Evolutionary conservation across 2,329 filamentous ascomycete species (phyloP).

Genomic region (Aquanectria penicillioides): DNA sequence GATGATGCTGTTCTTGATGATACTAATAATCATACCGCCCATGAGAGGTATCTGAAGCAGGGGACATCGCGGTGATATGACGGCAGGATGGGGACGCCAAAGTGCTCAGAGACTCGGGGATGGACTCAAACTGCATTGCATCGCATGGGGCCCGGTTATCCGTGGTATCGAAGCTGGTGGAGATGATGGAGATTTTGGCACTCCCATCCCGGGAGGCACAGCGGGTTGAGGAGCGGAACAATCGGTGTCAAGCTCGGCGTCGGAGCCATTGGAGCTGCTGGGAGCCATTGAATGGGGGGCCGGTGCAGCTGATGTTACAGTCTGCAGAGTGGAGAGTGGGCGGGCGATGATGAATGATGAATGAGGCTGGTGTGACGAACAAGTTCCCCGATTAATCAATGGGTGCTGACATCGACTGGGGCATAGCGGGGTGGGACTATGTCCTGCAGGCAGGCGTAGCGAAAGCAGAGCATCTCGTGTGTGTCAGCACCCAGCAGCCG

Average conservation of each 20-base stretch:
- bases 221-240: constrained; percentile 16
- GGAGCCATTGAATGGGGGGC: no score
- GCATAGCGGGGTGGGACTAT: constrained; percentile 15
- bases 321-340: constrained; percentile 23
- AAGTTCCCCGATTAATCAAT: constrained; percentile 29
- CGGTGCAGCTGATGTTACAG: constrained; percentile 29
- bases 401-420: constrained; percentile 8
- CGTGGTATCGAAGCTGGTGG: neutral
- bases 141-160: neutral
- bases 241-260: constrained; percentile 9
- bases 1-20: no score
- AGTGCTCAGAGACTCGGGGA: neutral
- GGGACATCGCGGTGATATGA: neutral
- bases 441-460: constrained; percentile 25
- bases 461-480: constrained; percentile 5
- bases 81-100: neutral
- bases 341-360: constrained; percentile 23
- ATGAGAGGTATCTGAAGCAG: no score
- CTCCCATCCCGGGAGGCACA: neutral
- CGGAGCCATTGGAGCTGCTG: neutral
- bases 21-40: no score
- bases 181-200: constrained; percentile 10
- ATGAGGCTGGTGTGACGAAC: constrained; percentile 36
- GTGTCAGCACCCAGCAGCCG: constrained; percentile 9
- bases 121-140: neutral